Conservation (phyloP, 495 filamentous ascomycete species). For the Trichoderma erinaceum region DNA sequence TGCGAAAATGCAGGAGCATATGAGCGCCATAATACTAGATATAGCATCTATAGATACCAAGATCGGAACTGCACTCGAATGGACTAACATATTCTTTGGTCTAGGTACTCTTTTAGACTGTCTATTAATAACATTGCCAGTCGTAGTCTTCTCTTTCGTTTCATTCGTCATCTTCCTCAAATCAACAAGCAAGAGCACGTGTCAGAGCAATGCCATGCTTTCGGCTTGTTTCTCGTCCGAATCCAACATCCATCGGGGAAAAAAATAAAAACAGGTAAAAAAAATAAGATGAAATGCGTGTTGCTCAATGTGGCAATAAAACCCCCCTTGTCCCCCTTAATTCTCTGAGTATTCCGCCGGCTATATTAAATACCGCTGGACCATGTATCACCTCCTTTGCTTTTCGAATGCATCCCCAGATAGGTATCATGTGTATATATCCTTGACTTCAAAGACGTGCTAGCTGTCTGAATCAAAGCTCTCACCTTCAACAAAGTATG, state of each 20-base stretch:
- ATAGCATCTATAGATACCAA: no score
- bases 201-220: neutral
- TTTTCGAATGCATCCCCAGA: neutral
- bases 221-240: slow-evolving; percentile 3
- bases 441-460: neutral
- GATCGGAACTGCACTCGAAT: neutral
- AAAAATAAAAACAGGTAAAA: no score
- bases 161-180: slow-evolving; percentile 5
- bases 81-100: slow-evolving; percentile 1
- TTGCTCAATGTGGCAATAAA: neutral
- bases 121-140: slow-evolving; percentile 4
- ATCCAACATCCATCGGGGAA: neutral
- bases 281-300: neutral
- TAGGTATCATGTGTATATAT: slow-evolving; percentile 13
- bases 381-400: neutral
- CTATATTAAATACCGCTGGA: slow-evolving; percentile 7
- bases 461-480: slow-evolving; percentile 1
- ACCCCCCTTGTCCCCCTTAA: neutral
- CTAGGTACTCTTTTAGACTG: neutral
- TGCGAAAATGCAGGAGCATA: neutral
- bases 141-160: slow-evolving; percentile 2
- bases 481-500: neutral
- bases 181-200: neutral
- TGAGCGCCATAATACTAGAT: no score
- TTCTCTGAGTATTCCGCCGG: neutral